Conservation (phyloP, 345 rosid species). For the Reutealis trisperma region DNA sequence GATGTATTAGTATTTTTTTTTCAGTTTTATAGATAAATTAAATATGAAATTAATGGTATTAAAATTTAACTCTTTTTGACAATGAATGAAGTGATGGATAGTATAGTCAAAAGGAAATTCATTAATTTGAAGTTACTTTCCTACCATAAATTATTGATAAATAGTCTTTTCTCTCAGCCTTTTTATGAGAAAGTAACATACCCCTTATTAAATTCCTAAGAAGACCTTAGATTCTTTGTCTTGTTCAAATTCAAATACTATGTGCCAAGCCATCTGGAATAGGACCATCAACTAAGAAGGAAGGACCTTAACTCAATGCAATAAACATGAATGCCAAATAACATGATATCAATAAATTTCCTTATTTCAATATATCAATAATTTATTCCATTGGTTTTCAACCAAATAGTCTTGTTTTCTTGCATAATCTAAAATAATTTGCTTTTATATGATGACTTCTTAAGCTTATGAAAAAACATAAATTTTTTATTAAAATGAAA, state of each 20-base stretch:
- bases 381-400: too few species aligned
- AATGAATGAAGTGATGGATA: not conserved
- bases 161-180: too few species aligned
- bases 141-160: not conserved
- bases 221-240: not conserved
- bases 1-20: too few species aligned
- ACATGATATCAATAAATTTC: too few species aligned
- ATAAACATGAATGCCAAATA: not conserved
- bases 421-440: too few species aligned
- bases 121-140: not conserved
- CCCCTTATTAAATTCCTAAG: not conserved
- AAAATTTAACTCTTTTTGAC: not conserved
- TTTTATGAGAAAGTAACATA: not conserved
- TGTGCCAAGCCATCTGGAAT: not conserved
- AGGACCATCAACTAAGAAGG: not conserved
- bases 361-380: too few species aligned
- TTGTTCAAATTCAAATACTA: not conserved
- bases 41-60: not conserved
- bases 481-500: too few species aligned
- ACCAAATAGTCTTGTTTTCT: too few species aligned
- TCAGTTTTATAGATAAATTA: too few species aligned
- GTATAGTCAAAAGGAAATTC: not conserved
- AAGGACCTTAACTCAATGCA: not conserved
- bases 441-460: too few species aligned
- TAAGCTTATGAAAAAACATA: too few species aligned